phyloP scores from a whole-genome alignment of 148 eudicot species.

The Chenopodium quinoa region DNA sequence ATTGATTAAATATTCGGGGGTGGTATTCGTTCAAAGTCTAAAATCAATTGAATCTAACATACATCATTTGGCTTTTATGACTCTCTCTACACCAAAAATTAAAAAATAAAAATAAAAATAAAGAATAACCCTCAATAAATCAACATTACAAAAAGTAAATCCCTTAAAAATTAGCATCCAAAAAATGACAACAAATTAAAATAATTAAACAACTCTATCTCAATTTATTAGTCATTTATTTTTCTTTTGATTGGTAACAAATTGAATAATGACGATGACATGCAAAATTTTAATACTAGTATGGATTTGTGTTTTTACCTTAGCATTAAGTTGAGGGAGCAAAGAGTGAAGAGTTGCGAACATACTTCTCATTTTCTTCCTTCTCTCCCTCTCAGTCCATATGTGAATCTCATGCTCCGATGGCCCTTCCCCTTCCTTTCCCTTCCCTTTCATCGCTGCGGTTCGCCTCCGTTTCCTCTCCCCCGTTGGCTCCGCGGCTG shows the following conservation, averaged over 20 bases:
- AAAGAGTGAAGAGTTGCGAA: constrained; percentile 58
- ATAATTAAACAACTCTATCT: constrained; percentile 2
- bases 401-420: constrained; percentile 59
- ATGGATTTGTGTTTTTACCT: constrained; percentile 37
- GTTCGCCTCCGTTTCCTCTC: neutral
- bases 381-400: constrained; percentile 82
- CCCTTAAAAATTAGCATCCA: neutral
- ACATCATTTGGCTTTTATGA: too few species aligned
- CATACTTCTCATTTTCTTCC: constrained; percentile 83
- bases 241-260: too few species aligned
- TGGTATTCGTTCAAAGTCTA: too few species aligned
- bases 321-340: constrained; percentile 68
- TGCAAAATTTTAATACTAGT: neutral
- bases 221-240: neutral
- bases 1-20: too few species aligned
- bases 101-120: too few species aligned
- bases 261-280: neutral
- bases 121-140: too few species aligned
- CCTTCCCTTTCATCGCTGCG: constrained; percentile 6
- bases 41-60: too few species aligned
- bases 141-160: too few species aligned
- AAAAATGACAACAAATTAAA: constrained; percentile 7
- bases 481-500: neutral
- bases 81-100: too few species aligned
- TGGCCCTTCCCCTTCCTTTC: constrained; percentile 23